A percentile compares a stretch with the other conserved stretches of the same genome.
phyloP scores from a whole-genome alignment of 2,329 filamentous ascomycete genomes.

The Biscogniauxia mediterranea region DNA sequence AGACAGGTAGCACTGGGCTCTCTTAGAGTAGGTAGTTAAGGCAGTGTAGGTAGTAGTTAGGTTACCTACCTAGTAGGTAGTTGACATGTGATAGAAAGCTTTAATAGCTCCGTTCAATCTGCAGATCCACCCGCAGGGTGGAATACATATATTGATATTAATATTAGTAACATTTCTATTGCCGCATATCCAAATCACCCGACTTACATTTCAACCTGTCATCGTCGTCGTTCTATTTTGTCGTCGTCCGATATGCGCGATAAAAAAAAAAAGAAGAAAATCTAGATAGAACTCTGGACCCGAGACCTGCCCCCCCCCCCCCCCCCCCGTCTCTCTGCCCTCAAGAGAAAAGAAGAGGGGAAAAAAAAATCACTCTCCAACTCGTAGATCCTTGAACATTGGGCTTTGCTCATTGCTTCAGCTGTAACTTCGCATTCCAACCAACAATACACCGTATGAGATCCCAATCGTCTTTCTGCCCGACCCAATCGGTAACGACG shows the following conservation, averaged over 20 bases:
- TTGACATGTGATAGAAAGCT: background rate
- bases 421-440: constrained; percentile 74
- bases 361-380: background rate
- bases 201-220: background rate
- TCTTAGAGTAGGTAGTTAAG: too few species aligned
- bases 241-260: background rate
- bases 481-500: constrained; percentile 92
- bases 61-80: background rate
- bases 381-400: background rate
- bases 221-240: background rate
- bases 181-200: background rate
- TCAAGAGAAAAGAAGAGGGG: background rate
- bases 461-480: constrained; percentile 85
- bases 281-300: background rate
- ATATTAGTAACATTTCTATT: background rate
- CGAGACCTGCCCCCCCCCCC: background rate
- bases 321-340: too few species aligned
- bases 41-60: too few species aligned
- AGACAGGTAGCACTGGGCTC: too few species aligned
- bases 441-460: constrained; percentile 81
- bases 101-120: background rate
- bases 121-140: background rate
- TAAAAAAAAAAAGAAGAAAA: too few species aligned
- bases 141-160: background rate
- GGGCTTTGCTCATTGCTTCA: constrained; percentile 38